Evolutionary conservation across 225 moss, liverwort and hornwort species (phyloP).

Genomic region (Asterella californica): DNA sequence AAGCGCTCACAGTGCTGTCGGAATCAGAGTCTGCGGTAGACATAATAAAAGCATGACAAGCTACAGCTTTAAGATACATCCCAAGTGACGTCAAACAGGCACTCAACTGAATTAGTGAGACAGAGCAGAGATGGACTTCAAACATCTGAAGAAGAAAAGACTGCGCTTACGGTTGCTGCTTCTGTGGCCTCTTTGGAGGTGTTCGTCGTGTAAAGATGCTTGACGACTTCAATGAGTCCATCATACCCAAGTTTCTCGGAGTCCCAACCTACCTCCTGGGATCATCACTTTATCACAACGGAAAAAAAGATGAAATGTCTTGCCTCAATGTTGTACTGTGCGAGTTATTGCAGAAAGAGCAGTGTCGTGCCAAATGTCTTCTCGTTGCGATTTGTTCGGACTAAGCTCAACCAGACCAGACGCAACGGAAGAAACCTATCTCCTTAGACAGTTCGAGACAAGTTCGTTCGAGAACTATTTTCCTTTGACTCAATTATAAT

Average conservation of each 20-base stretch:
- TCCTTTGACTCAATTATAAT: neutral
- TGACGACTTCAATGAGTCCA: conserved; percentile 84
- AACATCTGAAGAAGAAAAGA: neutral
- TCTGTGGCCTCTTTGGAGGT: conserved; percentile 69
- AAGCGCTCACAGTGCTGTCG: too few species aligned
- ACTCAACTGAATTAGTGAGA: neutral
- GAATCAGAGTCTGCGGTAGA: too few species aligned
- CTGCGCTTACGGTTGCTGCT: conserved; percentile 58
- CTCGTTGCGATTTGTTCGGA: neutral
- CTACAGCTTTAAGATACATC: neutral
- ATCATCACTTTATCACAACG: conserved; percentile 25
- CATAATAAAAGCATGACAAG: neutral
- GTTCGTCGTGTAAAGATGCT: conserved; percentile 63
- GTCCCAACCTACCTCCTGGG: conserved; percentile 94
- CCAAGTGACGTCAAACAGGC: too few species aligned
- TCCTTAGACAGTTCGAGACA: neutral
- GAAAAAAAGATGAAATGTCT: conserved; percentile 1
- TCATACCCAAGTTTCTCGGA: conserved; percentile 77
- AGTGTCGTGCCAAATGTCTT: neutral
- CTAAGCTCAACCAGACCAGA: too few species aligned
- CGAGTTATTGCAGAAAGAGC: neutral
- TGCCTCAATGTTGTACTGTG: neutral
- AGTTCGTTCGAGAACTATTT: neutral
- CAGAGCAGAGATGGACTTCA: neutral
- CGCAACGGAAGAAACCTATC: neutral